phyloP scores from a whole-genome alignment of 2,329 filamentous ascomycete genomes.

The Colletotrichum neosansevieriae region DNA sequence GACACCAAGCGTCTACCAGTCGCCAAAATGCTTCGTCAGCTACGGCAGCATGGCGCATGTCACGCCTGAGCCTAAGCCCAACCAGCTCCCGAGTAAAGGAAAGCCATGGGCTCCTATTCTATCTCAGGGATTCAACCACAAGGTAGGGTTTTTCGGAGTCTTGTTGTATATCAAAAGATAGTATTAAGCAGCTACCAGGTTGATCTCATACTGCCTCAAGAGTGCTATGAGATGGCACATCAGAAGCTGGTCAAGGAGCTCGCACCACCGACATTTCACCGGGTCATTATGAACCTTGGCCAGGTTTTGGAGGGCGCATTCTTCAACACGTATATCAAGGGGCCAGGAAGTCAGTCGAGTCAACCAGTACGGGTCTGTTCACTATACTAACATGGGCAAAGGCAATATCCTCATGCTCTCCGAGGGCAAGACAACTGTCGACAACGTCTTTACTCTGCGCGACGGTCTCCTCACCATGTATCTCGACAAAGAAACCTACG shows the following conservation, averaged over 20 bases:
- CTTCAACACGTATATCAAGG: constrained; percentile 87
- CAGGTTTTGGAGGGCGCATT: constrained; percentile 81
- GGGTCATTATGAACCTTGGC: constrained; percentile 78
- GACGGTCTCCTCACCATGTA: constrained; percentile 81
- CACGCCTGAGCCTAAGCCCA: constrained; percentile 60
- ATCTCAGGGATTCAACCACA: constrained; percentile 76
- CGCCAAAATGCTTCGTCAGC: constrained; percentile 80
- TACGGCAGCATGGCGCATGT: constrained; percentile 77
- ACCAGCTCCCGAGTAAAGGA: constrained; percentile 77
- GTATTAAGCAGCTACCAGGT: constrained; percentile 54
- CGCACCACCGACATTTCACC: constrained; percentile 66
- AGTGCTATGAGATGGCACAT: constrained; percentile 66
- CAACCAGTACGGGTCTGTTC: not conserved
- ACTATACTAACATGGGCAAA: constrained; percentile 48
- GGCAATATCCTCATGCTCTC: constrained; percentile 88
- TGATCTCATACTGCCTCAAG: constrained; percentile 79
- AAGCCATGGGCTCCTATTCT: constrained; percentile 81
- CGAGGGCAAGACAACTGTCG: constrained; percentile 76
- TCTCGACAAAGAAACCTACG: constrained; percentile 84
- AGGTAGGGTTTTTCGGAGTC: constrained; percentile 56
- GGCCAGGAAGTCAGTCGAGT: constrained; percentile 60
- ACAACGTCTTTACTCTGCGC: constrained; percentile 78
- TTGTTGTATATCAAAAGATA: not conserved
- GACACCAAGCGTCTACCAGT: constrained; percentile 62
- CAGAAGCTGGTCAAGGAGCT: constrained; percentile 59